Evolutionary conservation across 2,329 filamentous ascomycete genomes (phyloP), one percentile per base, ranked within the genome.

Genomic region (Septoria petroselini): DNA sequence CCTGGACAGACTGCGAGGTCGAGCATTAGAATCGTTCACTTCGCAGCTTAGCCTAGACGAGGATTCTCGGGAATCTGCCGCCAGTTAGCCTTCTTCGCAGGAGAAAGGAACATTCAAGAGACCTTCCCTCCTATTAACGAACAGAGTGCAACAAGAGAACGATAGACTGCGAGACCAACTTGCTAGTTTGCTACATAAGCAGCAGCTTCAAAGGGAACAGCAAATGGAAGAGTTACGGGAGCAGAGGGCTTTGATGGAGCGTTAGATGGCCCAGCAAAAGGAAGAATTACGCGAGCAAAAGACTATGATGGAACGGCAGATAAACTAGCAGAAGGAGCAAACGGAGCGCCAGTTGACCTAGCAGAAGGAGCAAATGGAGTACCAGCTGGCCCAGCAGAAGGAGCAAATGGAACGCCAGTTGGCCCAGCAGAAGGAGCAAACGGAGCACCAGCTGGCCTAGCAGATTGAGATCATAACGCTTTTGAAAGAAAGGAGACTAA

Each of bases 81-180:
- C 18, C 11, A 35, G 27, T 34, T n/a, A 21, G 17, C 19, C 46
- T 27, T 37, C 43, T 23, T 47, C 33, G 11, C 33, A 38, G 19
- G 43, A 47, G 33, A 12, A 27, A 19, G 30, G 23, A 23, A 37
- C n/a, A 14, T 23, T 39, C 21, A 47, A 47, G 31, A 15, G 33
- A 11, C 30, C 38, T 6, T 29, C 38, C 11, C 37, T 27, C 11
- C 25, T 34, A 4, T 39, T n/a, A 14, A 40, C n/a, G 21, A 40
- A 17, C 4, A 40, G 17, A 21, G 19, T 41, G 17, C 23, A 31
- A 11, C 4, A 48, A 40, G 44, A 48, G 34, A 48, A 39, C n/a
- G 34, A 39, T n/a, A 39, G 34, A 40, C n/a, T 48, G 14, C 19
- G 34, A 29, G 25, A 47, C 25, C 19, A 47, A 31, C 18, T 47